Evolutionary conservation across 805 yeast genomes (phyloP), one percentile per base, ranked within the genome.

Genomic region (Wickerhamomyces bisporus): DNA sequence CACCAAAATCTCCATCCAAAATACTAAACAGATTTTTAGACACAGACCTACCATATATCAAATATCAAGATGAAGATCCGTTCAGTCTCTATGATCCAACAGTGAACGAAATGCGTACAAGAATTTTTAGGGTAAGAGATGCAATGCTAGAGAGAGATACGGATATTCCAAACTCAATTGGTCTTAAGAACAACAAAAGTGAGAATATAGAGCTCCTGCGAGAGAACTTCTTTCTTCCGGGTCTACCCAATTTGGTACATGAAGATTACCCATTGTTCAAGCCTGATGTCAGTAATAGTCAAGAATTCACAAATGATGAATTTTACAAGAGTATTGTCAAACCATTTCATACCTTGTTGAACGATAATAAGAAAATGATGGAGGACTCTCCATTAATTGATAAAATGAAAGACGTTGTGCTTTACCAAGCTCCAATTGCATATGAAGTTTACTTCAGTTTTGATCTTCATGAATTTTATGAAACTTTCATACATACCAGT

Each of bases 191-290:
- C 10, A 30, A 39, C 4, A 26, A 21, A 11, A 35, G 26, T 9
- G 39, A 29, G 7, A 34, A 35, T 5, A 15, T 47, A 13, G 53
- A 50, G 11, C 25, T 40, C 10, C 34, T 38, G 1, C 24, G 30
- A n/a, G 51, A 47, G 8, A 48, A 49, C 30, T 42, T 36, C 21
- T 52, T 49, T 26, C 32, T 50, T 3, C 57, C 57, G 3, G 49
- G 52, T 1, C 15, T 52, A 26, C 57, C 58, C 2, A 39, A 40
- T 12, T 27, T 50, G 16, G 34, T 52, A 4, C 50, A 45, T 29
- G 57, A 54, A 29, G 49, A 45, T 8, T 54, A 53, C 29, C 59
- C 59, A 1, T 39, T 45, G 4, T 48, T 55, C 27, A 42, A 38
- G 19, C 59, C 59, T 12, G 41, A 39, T 15, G 23, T 30, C 3